Conservation (phyloP, 306 rosid species). For the Nissolia schottii region DNA sequence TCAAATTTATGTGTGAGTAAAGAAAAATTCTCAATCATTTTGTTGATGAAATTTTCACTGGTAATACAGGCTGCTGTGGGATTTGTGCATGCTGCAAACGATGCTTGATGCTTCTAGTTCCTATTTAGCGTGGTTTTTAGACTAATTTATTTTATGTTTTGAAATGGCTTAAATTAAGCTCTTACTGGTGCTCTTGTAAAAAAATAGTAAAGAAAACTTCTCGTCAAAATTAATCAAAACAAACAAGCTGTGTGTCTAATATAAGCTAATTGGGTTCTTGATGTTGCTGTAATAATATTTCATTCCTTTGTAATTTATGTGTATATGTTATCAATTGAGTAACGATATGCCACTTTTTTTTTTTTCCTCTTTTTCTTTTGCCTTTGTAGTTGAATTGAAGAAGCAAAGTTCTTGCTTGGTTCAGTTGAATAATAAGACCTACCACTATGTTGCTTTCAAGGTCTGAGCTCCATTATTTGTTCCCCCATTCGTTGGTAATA, state of each 20-base stretch:
- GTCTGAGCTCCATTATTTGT: slow-evolving; percentile 33
- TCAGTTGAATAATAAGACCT: slow-evolving; percentile 57
- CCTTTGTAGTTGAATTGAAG: slow-evolving; percentile 61
- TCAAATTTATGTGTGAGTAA: slow-evolving; percentile 67
- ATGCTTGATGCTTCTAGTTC: background rate
- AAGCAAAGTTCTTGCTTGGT: slow-evolving; percentile 81
- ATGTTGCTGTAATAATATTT: background rate
- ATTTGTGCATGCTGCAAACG: background rate
- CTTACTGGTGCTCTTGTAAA: background rate
- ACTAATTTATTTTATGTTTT: background rate
- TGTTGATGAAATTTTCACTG: background rate
- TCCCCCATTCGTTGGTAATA: background rate
- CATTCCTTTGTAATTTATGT: background rate
- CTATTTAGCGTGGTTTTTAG: background rate
- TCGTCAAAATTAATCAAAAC: background rate
- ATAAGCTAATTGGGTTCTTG: background rate
- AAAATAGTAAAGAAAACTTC: background rate
- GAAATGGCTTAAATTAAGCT: background rate
- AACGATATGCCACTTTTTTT: background rate
- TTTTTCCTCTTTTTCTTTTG: background rate
- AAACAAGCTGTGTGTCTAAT: background rate
- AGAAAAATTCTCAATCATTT: slow-evolving; percentile 21
- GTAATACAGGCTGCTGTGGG: background rate
- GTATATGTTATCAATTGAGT: background rate
- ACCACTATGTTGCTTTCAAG: slow-evolving; percentile 74